Percentiles rank a stretch among this genome's conserved stretches.
phyloP scores from a whole-genome alignment of 441 rosid species.

The Populus hybrid region DNA sequence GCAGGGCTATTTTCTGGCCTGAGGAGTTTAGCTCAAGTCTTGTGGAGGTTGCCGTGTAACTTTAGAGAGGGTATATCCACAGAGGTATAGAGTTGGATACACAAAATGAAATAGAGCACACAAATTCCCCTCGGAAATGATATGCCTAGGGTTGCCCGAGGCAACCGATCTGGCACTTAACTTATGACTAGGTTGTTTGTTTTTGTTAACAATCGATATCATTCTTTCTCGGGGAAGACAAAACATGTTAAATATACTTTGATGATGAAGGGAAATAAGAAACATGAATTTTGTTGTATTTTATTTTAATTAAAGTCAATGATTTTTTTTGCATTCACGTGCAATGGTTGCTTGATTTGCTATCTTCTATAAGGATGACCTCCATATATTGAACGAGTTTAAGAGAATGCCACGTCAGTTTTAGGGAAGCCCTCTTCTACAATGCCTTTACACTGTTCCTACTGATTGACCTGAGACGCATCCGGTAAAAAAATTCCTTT shows the following conservation, averaged over 20 bases:
- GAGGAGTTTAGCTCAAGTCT: neutral
- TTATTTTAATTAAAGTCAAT: neutral
- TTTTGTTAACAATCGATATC: slow-evolving; percentile 20
- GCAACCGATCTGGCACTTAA: slow-evolving; percentile 13
- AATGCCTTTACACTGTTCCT: too few species aligned
- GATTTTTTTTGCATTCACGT: neutral
- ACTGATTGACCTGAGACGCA: too few species aligned
- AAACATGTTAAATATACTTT: slow-evolving; percentile 4
- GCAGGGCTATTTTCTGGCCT: neutral
- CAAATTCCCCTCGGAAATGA: slow-evolving; percentile 8
- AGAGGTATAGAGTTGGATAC: slow-evolving; percentile 19
- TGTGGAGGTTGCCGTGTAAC: slow-evolving; percentile 16
- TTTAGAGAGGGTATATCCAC: slow-evolving; percentile 23
- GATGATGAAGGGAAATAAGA: slow-evolving; percentile 19
- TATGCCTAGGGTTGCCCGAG: slow-evolving; percentile 10
- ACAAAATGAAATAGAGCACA: slow-evolving; percentile 10
- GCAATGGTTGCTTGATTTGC: neutral
- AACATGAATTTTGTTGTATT: slow-evolving; percentile 16
- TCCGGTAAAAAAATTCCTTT: too few species aligned
- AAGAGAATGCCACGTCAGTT: too few species aligned
- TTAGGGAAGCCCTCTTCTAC: too few species aligned
- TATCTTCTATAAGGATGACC: neutral
- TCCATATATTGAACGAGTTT: too few species aligned
- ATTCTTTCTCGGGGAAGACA: slow-evolving; percentile 24
- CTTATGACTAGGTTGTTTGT: neutral